Evolutionary conservation across 768 basidiomycete species (phyloP).

Genomic region (Kwoniella newhampshirensis): DNA sequence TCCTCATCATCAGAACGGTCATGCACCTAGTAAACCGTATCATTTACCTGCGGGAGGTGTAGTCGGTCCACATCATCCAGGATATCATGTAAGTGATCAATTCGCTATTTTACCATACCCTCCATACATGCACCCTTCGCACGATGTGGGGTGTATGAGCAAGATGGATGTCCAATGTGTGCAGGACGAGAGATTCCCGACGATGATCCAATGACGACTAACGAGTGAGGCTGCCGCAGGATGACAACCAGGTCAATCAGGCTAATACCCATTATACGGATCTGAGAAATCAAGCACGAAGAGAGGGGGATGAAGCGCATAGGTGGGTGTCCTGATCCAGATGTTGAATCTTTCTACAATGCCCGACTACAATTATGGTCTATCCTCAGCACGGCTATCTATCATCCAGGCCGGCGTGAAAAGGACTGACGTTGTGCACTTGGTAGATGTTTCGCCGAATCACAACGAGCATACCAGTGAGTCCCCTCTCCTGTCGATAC

Average conservation of each 20-base stretch:
- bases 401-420: too few species aligned
- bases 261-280: slow-evolving; percentile 67
- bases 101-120: too few species aligned
- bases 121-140: too few species aligned
- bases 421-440: not conserved
- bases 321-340: slow-evolving; percentile 22
- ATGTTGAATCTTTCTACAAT: too few species aligned
- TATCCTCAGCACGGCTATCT: too few species aligned
- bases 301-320: slow-evolving; percentile 65
- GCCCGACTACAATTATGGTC: too few species aligned
- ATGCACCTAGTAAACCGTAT: slow-evolving; percentile 27
- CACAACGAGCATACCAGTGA: slow-evolving; percentile 69
- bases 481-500: slow-evolving; percentile 9
- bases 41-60: slow-evolving; percentile 37
- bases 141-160: too few species aligned
- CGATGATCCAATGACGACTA: too few species aligned
- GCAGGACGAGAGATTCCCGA: too few species aligned
- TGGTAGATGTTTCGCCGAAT: slow-evolving; percentile 55
- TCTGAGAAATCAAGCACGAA: slow-evolving; percentile 72
- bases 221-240: slow-evolving; percentile 41
- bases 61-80: slow-evolving; percentile 36
- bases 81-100: slow-evolving; percentile 27
- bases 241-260: slow-evolving; percentile 60
- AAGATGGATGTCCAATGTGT: too few species aligned
- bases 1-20: slow-evolving; percentile 18